A percentile compares a stretch with the other conserved stretches of the same genome.
phyloP scores from a whole-genome alignment of 1,139 yeast genomes.

The Tardiomyces depauwii region DNA sequence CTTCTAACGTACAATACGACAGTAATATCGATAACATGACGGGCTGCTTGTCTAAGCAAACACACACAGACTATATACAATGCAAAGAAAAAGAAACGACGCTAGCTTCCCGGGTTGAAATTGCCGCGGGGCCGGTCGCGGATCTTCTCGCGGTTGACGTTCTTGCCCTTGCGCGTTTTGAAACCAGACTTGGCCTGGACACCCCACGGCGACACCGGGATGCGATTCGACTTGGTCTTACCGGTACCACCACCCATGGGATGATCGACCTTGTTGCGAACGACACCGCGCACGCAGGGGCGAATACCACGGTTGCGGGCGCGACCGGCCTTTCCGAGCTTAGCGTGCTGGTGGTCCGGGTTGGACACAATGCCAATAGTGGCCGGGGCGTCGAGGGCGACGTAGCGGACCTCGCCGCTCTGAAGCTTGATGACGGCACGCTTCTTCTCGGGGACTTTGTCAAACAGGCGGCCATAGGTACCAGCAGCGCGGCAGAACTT shows the following conservation, averaged over 20 bases:
- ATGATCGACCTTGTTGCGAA: slow-evolving; percentile 95
- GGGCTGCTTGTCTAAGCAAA: no score
- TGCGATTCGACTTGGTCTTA: slow-evolving; percentile 91
- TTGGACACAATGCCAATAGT: slow-evolving; percentile 94
- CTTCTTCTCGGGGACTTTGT: slow-evolving; percentile 60
- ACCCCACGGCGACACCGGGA: slow-evolving; percentile 97
- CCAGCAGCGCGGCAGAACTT: slow-evolving; percentile 93
- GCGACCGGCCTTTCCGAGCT: slow-evolving; percentile 97
- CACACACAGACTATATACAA: background rate
- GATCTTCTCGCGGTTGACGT: slow-evolving; percentile 71
- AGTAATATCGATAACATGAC: no score
- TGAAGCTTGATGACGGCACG: slow-evolving; percentile 73
- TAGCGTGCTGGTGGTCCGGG: slow-evolving; percentile 79
- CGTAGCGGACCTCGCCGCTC: slow-evolving; percentile 90
- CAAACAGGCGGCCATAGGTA: slow-evolving; percentile 78
- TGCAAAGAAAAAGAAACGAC: background rate
- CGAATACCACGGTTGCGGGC: slow-evolving; percentile 86
- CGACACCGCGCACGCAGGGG: slow-evolving; percentile 96
- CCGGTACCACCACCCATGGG: slow-evolving; percentile 99
- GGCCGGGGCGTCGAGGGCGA: slow-evolving; percentile 79
- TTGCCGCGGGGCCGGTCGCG: slow-evolving; percentile 44
- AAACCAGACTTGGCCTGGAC: slow-evolving; percentile 79
- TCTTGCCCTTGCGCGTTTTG: slow-evolving; percentile 88
- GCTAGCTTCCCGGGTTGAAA: slow-evolving; percentile 2
- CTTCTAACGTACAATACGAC: no score